phyloP scores from a whole-genome alignment of 306 rosid species.

The Heteromeles arbutifolia region DNA sequence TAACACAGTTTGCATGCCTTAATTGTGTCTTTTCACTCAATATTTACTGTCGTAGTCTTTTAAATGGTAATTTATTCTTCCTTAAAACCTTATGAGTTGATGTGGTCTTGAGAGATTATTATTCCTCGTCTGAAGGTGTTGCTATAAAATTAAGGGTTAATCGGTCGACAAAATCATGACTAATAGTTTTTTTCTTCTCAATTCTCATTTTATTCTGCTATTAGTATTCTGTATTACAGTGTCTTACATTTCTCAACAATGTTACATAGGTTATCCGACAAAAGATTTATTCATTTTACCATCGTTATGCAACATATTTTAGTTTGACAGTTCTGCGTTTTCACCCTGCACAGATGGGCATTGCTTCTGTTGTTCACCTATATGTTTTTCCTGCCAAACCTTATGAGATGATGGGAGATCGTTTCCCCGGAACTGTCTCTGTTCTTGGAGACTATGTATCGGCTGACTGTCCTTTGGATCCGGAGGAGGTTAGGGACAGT shows the following conservation, averaged over 20 bases:
- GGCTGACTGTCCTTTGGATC: constrained; percentile 90
- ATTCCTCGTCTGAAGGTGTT: background rate
- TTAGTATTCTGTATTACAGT: background rate
- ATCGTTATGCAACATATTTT: constrained; percentile 2
- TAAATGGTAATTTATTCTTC: background rate
- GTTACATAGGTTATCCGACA: background rate
- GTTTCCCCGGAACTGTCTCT: constrained; percentile 65
- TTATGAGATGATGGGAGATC: constrained; percentile 92
- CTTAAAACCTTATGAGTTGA: background rate
- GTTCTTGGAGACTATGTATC: constrained; percentile 96
- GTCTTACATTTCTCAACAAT: background rate
- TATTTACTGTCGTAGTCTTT: background rate
- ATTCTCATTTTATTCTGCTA: background rate
- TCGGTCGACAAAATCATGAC: background rate
- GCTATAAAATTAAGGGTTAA: background rate
- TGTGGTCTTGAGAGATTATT: background rate
- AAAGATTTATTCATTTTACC: background rate
- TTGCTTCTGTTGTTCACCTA: constrained; percentile 93
- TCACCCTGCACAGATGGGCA: constrained; percentile 88
- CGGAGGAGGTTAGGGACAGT: constrained; percentile 95
- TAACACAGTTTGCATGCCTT: background rate
- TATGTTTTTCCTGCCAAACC: constrained; percentile 96
- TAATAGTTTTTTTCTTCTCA: background rate
- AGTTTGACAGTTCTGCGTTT: constrained; percentile 50
- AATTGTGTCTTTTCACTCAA: background rate